Percentiles rank a stretch among this genome's conserved stretches.
Evolutionary conservation across 441 rosid species (phyloP).

Genomic region (Dalechampia spathulata): DNA sequence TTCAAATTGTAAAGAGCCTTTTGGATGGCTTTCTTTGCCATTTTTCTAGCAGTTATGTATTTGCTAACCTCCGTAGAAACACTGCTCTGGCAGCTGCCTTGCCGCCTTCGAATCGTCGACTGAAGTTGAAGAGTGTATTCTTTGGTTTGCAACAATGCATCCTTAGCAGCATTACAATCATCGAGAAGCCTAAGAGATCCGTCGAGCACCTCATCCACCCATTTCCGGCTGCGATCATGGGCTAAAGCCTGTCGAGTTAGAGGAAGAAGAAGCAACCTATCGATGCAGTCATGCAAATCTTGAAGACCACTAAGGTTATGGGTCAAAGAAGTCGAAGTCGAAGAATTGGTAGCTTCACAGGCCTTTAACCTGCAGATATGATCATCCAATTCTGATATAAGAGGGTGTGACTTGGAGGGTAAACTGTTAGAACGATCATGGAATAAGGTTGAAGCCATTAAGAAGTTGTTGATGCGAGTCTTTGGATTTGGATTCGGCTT

Average conservation of each 20-base stretch:
- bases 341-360: constrained; percentile 18
- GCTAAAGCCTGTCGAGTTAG: constrained; percentile 24
- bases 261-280: constrained; percentile 28
- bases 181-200: constrained; percentile 35
- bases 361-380: constrained; percentile 25
- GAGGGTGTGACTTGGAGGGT: constrained; percentile 36
- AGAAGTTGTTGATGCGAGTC: not conserved
- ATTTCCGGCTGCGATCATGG: constrained; percentile 13
- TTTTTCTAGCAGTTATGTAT: constrained; percentile 26
- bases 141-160: constrained; percentile 25
- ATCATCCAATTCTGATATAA: constrained; percentile 20
- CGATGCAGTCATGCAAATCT: constrained; percentile 38
- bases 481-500: no score
- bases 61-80: constrained; percentile 20
- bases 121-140: constrained; percentile 22
- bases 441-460: constrained; percentile 26
- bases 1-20: constrained; percentile 25
- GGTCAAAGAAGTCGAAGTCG: constrained; percentile 22
- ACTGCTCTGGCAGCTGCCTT: constrained; percentile 8
- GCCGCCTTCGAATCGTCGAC: constrained; percentile 26
- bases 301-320: constrained; percentile 23
- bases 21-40: constrained; percentile 20
- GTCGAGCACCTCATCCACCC: constrained; percentile 24
- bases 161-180: constrained; percentile 26
- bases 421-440: constrained; percentile 38